These are phyloP conservation scores for Beta macrorhiza DNA, from an alignment of 179 eudicot species.

Conservation along the genomic window DNA sequence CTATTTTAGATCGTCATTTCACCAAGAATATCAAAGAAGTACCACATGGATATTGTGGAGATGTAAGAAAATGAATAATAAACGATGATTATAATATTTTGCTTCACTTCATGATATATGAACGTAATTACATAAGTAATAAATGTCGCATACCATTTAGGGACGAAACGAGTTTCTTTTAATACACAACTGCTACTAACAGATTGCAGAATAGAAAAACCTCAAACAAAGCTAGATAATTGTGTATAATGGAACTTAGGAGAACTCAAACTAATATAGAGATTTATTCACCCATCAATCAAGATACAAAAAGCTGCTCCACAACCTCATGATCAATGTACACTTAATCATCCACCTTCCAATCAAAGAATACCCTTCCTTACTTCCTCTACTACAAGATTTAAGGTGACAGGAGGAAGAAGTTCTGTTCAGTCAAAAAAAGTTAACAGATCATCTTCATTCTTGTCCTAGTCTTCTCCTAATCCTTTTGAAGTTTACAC, in stretches of 20 bases:
- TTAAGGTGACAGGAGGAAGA: neutral
- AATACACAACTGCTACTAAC: neutral
- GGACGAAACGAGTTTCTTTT: too few species aligned
- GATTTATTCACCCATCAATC: neutral
- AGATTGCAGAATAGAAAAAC: neutral
- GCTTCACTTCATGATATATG: too few species aligned
- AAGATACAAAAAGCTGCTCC: neutral
- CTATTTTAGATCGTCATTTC: too few species aligned
- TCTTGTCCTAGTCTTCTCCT: neutral
- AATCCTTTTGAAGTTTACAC: slow-evolving; percentile 2
- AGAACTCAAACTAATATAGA: neutral
- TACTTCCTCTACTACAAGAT: neutral
- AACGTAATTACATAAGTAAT: too few species aligned
- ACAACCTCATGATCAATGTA: neutral
- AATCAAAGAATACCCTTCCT: neutral
- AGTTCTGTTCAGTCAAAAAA: slow-evolving; percentile 9
- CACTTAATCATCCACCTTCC: neutral
- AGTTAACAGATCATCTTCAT: slow-evolving; percentile 15
- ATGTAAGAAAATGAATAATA: too few species aligned
- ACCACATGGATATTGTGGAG: too few species aligned
- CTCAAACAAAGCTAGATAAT: too few species aligned
- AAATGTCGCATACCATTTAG: too few species aligned
- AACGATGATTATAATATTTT: too few species aligned
- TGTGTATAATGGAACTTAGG: neutral
- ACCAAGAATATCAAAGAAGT: too few species aligned